Percentiles rank a stretch among this genome's conserved stretches.
Conservation (phyloP, 306 rosid genomes). For the Dryas alaskensis region DNA sequence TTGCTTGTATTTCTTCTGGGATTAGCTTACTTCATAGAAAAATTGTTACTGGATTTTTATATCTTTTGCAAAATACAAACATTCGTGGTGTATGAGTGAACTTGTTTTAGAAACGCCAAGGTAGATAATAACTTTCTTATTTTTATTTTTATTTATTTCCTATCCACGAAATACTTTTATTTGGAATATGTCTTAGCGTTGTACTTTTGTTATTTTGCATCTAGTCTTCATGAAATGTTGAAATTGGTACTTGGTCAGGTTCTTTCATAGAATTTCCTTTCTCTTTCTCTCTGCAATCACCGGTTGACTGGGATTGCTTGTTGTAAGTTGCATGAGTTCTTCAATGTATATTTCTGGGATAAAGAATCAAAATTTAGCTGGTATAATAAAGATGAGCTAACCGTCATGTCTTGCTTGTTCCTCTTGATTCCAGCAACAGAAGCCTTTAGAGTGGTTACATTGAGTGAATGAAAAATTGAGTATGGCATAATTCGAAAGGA, state of each 20-base stretch:
- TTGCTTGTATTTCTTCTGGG: conserved; percentile 9
- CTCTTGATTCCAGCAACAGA: background rate
- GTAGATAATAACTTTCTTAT: background rate
- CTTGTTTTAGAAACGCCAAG: background rate
- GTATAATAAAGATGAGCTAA: conserved; percentile 2
- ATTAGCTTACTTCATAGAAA: background rate
- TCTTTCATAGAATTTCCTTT: background rate
- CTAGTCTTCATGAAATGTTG: background rate
- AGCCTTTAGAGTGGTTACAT: background rate
- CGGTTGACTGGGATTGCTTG: conserved; percentile 9
- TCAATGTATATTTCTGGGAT: background rate
- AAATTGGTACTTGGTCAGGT: background rate
- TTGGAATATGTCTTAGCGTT: background rate
- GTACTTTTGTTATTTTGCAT: background rate
- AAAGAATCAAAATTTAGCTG: background rate
- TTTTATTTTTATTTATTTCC: background rate
- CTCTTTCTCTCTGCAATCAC: background rate
- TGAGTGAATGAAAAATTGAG: background rate
- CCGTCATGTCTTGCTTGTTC: background rate
- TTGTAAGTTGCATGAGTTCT: conserved; percentile 14
- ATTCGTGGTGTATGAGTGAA: background rate
- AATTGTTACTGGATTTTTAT: background rate
- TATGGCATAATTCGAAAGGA: background rate
- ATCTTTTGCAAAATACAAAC: background rate
- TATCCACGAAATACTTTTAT: background rate